Conservation (phyloP, 1,284 basidiomycete species). For the Inonotus obliquus region DNA sequence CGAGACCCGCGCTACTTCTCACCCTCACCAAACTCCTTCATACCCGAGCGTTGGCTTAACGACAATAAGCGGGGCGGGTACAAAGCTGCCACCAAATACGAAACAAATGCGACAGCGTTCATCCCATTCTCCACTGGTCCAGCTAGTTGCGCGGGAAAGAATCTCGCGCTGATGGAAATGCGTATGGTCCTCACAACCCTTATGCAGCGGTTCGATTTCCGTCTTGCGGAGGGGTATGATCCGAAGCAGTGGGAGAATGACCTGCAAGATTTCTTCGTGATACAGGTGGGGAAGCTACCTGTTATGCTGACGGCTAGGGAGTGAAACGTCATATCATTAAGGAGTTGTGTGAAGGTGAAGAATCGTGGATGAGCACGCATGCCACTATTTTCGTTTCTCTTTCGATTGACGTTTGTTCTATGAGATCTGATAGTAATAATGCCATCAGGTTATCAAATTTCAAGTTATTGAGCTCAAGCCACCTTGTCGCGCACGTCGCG, state of each 20-base stretch:
- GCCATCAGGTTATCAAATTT: too few species aligned
- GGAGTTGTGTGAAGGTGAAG: too few species aligned
- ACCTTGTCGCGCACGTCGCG: too few species aligned
- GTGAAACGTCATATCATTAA: too few species aligned
- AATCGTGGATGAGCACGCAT: too few species aligned
- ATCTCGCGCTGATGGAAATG: slow-evolving; percentile 31
- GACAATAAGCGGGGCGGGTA: background rate
- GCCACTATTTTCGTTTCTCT: too few species aligned
- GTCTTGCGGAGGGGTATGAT: slow-evolving; percentile 27
- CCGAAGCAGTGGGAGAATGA: slow-evolving; percentile 26
- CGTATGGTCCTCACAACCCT: slow-evolving; percentile 26
- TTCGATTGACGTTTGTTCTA: too few species aligned
- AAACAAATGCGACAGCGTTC: slow-evolving; percentile 34
- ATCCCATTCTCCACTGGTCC: slow-evolving; percentile 33
- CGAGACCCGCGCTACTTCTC: slow-evolving; percentile 35
- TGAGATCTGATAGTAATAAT: too few species aligned
- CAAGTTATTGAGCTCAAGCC: too few species aligned
- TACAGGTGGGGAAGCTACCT: slow-evolving; percentile 27
- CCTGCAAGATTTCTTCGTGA: slow-evolving; percentile 29
- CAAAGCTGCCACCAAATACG: background rate
- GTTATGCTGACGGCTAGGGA: slow-evolving; percentile 15
- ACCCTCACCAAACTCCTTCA: slow-evolving; percentile 34
- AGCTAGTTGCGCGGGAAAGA: slow-evolving; percentile 32
- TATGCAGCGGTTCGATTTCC: slow-evolving; percentile 30
- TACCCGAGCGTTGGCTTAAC: slow-evolving; percentile 39